These are phyloP conservation scores for Corchorus olitorius DNA, from an alignment of 345 rosid genomes.

Conservation along the genomic window DNA sequence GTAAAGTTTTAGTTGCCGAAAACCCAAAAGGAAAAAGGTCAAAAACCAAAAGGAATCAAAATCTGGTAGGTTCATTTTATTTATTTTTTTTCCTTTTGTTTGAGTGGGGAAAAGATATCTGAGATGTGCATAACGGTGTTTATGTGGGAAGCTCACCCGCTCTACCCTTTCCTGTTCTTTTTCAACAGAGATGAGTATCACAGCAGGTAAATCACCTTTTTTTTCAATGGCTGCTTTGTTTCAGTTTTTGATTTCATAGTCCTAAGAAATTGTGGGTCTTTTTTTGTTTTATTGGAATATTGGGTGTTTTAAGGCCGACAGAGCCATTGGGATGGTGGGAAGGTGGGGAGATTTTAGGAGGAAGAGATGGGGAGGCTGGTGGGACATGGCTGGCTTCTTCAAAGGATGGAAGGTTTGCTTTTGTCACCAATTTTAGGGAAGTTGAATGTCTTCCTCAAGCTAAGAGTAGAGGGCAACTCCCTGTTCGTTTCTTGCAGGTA, in stretches of 20 bases:
- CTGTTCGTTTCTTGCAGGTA: conserved; percentile 70
- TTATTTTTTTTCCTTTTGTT: background rate
- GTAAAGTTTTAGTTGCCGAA: no score
- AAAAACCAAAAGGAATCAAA: background rate
- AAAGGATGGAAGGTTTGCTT: conserved; percentile 61
- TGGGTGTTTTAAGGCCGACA: conserved; percentile 49
- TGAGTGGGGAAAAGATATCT: background rate
- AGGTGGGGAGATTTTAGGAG: conserved; percentile 65
- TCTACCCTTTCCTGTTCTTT: conserved; percentile 63
- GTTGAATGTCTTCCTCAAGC: conserved; percentile 35
- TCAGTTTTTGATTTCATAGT: background rate
- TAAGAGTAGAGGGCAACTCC: conserved; percentile 66
- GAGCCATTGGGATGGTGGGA: conserved; percentile 74
- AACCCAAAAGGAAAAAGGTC: background rate
- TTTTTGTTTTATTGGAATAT: background rate
- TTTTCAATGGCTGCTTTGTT: background rate
- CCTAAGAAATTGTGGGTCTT: background rate
- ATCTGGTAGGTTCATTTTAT: background rate
- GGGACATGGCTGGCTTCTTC: conserved; percentile 86
- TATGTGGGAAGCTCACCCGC: conserved; percentile 73
- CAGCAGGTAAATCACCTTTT: conserved; percentile 39
- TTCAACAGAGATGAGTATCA: conserved; percentile 80
- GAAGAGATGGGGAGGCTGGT: conserved; percentile 70
- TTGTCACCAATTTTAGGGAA: conserved; percentile 73
- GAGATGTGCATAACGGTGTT: conserved; percentile 62